phyloP scores from a whole-genome alignment of 2,329 filamentous ascomycete species.

The Ascochyta clinopodiicola region DNA sequence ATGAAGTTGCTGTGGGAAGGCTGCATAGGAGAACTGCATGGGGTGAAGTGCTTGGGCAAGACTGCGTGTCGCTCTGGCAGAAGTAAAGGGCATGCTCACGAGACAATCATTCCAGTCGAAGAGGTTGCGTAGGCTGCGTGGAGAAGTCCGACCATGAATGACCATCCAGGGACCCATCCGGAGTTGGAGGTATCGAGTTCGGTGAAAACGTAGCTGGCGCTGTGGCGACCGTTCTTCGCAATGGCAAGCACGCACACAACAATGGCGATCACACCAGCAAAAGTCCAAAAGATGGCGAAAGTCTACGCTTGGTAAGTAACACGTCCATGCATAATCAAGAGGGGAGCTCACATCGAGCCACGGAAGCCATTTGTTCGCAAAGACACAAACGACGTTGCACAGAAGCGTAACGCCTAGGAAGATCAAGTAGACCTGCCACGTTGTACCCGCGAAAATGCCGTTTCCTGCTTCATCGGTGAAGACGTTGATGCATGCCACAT shows the following conservation, averaged over 20 bases:
- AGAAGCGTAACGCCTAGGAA: conserved; percentile 59
- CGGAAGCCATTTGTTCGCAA: conserved; percentile 62
- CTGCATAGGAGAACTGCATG: conserved; percentile 30
- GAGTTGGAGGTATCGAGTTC: conserved; percentile 69
- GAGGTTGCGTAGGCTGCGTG: conserved; percentile 77
- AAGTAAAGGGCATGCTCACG: conserved; percentile 57
- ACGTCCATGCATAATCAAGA: conserved; percentile 15
- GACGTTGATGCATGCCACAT: conserved; percentile 63
- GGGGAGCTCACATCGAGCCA: conserved; percentile 68
- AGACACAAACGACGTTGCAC: conserved; percentile 59
- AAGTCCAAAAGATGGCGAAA: conserved; percentile 77
- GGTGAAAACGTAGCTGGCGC: conserved; percentile 69
- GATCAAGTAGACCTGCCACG: conserved; percentile 57
- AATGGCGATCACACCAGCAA: conserved; percentile 72
- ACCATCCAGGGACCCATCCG: conserved; percentile 75
- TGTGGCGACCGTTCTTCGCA: conserved; percentile 71
- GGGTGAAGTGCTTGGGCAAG: conserved; percentile 21
- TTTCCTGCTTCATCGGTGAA: conserved; percentile 57
- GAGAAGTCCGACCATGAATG: conserved; percentile 74
- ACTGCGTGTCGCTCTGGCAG: conserved; percentile 42
- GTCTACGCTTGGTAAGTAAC: conserved; percentile 57
- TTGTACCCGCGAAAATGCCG: conserved; percentile 53
- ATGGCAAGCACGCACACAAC: conserved; percentile 68
- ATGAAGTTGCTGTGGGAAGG: conserved; percentile 23
- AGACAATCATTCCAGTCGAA: conserved; percentile 80